Evolutionary conservation across 2,329 filamentous ascomycete species (phyloP), one percentile per base, ranked within the genome.

Genomic region (Cladosporium phlei): DNA sequence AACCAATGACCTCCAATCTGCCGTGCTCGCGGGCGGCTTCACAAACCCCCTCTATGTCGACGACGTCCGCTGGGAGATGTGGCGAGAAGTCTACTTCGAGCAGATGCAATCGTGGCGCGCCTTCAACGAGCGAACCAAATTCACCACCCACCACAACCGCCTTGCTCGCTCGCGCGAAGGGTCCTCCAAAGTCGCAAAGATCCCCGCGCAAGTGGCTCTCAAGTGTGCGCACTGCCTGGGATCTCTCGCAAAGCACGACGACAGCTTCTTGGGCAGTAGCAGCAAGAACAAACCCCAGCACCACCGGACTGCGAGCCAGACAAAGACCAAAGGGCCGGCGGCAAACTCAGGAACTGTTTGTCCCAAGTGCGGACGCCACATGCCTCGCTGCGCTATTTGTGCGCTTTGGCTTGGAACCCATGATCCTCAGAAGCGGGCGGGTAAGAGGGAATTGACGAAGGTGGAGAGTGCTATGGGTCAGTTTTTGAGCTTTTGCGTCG

Each of bases 1-100:
- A 55, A 88, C 85, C 62, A 76, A 82, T 59, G 87, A 91, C 63
- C 75, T 87, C 19, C 88, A 94, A 67, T 89, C 86, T 1, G 85
- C 86, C 2, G 83, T 86, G 0, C 73, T 93, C 2, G 78, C 88
- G 50, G 78, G 86, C 48, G 84, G 84, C 10, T 82, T 86, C 62
- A 85, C 84, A 55, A 79, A 82, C 47, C 87, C 87, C 0, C 76
- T 81, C 7, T 91, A 88, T 65, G 82, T 91, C 54, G 79, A 85
- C 64, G 88, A 93, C 63, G 72, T 84, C 33, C 82, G 88, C 53
- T 88, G 83, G 67, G 74, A 76, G 8, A 80, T 83, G 46, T 91
- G 87, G 85, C 83, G 85, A 52, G 89, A 91, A 62, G 78, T 83
- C 47, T 80, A 82, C 39, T 82, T 87, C 56, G 76, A 86, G 28